Conservation (phyloP, 768 basidiomycete genomes). For the Naganishia randhawae region DNA sequence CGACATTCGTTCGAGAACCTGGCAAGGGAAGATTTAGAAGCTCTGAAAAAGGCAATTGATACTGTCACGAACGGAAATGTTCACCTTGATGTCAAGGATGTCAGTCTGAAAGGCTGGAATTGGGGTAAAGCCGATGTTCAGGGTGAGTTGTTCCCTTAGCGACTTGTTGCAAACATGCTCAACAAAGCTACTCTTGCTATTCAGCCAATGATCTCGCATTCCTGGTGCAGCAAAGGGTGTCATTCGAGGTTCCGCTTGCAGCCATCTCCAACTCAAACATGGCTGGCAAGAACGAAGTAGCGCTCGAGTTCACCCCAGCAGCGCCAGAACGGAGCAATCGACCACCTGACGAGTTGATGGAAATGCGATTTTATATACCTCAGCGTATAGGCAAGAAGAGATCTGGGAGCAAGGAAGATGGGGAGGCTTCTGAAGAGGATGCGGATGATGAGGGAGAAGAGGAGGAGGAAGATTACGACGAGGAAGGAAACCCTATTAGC, state of each 20-base stretch:
- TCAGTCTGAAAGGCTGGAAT: constrained; percentile 93
- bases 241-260: constrained; percentile 82
- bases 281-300: constrained; percentile 94
- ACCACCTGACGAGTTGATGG: constrained; percentile 78
- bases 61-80: constrained; percentile 69
- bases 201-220: constrained; percentile 88
- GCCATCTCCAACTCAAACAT: constrained; percentile 96
- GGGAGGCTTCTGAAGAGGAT: constrained; percentile 42
- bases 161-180: background rate
- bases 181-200: background rate
- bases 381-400: constrained; percentile 57
- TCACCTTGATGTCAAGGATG: constrained; percentile 77
- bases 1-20: constrained; percentile 25
- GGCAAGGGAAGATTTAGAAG: constrained; percentile 66
- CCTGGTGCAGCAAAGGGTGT: constrained; percentile 75
- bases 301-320: constrained; percentile 70
- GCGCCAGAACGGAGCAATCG: constrained; percentile 26
- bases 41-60: constrained; percentile 71
- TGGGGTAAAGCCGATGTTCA: constrained; percentile 95
- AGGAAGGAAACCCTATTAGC: constrained; percentile 57
- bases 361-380: constrained; percentile 94
- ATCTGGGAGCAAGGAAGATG: constrained; percentile 33
- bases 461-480: constrained; percentile 43
- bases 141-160: constrained; percentile 56
- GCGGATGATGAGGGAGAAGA: constrained; percentile 65